Percentiles rank a stretch among this genome's conserved stretches.
These are phyloP conservation scores for Entomortierella parvispora DNA, from an alignment of 192 early-diverging fungal genomes.

Conservation along the genomic window DNA sequence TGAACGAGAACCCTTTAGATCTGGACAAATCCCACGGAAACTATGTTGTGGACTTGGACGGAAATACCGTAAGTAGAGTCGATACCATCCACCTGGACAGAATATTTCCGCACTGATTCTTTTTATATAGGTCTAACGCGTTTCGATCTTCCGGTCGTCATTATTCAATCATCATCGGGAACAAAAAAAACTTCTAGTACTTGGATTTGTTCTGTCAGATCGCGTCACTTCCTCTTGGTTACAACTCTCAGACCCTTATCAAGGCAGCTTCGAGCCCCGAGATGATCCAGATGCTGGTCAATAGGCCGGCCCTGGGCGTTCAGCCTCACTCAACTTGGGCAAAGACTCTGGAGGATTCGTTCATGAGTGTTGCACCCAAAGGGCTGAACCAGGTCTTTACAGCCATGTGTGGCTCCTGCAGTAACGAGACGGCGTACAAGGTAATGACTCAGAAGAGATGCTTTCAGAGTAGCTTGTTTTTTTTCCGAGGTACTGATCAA, in stretches of 20 bases:
- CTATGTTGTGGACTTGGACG: slow-evolving; percentile 79
- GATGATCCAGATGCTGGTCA: slow-evolving; percentile 72
- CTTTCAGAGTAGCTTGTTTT: background rate
- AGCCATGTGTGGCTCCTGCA: slow-evolving; percentile 77
- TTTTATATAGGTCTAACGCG: background rate
- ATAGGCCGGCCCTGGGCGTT: slow-evolving; percentile 74
- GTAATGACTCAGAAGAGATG: background rate
- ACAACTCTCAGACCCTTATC: slow-evolving; percentile 72
- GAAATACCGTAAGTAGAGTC: slow-evolving; percentile 63
- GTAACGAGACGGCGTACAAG: slow-evolving; percentile 81
- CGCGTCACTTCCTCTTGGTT: slow-evolving; percentile 77
- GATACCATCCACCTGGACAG: no score
- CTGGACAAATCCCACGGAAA: slow-evolving; percentile 73
- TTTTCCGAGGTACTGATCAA: background rate
- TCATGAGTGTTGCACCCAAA: slow-evolving; percentile 72
- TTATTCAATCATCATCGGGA: background rate
- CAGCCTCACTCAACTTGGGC: slow-evolving; percentile 73
- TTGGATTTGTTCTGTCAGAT: slow-evolving; percentile 81
- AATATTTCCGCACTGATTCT: background rate
- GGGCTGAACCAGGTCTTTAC: slow-evolving; percentile 79
- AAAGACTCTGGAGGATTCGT: slow-evolving; percentile 64
- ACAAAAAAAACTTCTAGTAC: slow-evolving; percentile 4
- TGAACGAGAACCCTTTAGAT: no score
- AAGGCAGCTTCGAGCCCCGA: slow-evolving; percentile 60
- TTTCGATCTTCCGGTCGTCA: background rate